Evolutionary conservation across 345 rosid species (phyloP), one percentile per base, ranked within the genome.

Genomic region (Salix dunnii): DNA sequence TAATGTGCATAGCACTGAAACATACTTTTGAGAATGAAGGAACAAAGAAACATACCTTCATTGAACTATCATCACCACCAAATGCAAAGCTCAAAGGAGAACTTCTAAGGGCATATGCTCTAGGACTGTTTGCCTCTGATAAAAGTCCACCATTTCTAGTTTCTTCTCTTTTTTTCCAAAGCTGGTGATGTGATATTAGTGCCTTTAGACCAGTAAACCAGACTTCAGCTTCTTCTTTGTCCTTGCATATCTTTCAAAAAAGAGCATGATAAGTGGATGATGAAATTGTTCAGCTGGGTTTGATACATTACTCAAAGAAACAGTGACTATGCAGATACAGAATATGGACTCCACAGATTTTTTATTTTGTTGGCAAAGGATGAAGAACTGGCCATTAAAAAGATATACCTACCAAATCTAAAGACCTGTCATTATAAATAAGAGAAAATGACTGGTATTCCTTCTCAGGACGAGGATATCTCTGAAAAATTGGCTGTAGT

Each of bases 141-240:
- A 87, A 83, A 62, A 85, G 61, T 68, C 84, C 83, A 65, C 85
- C 90, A 84, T 86, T 82, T 68, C 81, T 80, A 67, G 88, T 73
- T 51, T 78, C 89, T 46, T 78, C 79, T 71, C 86, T 84, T 67
- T 78, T 74, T 79, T 78, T 87, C 71, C 76, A 67, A 64, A 74
- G 77, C 71, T 86, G 83, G 71, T 81, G 64, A 51, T 76, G 85
- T 5, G 86, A 86, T 81, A 86, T 78, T 60, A 90, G 78, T 38
- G 89, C 85, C 76, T 74, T 85, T 64, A 90, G 87, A 73, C 84
- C 91, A 76, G 82, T 79, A 85, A 90, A 82, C 92, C 94, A 90
- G 68, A 89, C 83, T 85, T 90, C 91, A 68, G 90, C 91, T 84
- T 90, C 94, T 80, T 85, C 92, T 80, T 85, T 90, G 81, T 90